Evolutionary conservation across 257 asterid species (phyloP).

Genomic region (Petunia axillaris): DNA sequence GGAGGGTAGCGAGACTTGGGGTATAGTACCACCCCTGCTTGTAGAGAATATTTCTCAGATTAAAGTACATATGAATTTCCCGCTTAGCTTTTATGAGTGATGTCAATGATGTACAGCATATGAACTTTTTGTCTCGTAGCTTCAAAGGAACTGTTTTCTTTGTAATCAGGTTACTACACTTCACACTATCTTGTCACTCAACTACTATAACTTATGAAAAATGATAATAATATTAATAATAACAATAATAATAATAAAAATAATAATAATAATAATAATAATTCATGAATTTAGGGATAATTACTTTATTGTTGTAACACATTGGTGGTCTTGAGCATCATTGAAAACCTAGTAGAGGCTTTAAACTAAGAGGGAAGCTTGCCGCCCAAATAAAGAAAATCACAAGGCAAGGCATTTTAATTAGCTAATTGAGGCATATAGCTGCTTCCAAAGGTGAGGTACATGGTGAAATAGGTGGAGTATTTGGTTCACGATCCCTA

Average conservation of each 20-base stretch:
- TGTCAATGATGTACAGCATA: neutral
- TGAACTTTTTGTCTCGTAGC: neutral
- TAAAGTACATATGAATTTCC: neutral
- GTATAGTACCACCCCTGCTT: neutral
- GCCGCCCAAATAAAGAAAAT: neutral
- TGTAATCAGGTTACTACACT: neutral
- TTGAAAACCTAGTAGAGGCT: constrained; percentile 10
- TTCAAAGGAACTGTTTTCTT: neutral
- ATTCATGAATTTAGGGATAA: neutral
- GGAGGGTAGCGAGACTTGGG: constrained; percentile 7
- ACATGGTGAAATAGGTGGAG: neutral
- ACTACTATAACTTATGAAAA: neutral
- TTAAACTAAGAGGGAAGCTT: neutral
- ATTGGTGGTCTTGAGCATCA: neutral
- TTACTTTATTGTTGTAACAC: neutral
- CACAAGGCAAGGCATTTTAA: neutral
- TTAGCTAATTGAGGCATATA: neutral
- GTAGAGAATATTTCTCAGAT: neutral
- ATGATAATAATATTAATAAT: neutral
- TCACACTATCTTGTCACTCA: neutral
- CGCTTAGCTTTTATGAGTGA: neutral
- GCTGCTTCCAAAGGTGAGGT: neutral
- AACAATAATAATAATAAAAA: neutral
- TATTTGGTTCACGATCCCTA: neutral
- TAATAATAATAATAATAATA: neutral